Conservation (phyloP, 768 basidiomycete genomes). For the Piloderma croceum region DNA sequence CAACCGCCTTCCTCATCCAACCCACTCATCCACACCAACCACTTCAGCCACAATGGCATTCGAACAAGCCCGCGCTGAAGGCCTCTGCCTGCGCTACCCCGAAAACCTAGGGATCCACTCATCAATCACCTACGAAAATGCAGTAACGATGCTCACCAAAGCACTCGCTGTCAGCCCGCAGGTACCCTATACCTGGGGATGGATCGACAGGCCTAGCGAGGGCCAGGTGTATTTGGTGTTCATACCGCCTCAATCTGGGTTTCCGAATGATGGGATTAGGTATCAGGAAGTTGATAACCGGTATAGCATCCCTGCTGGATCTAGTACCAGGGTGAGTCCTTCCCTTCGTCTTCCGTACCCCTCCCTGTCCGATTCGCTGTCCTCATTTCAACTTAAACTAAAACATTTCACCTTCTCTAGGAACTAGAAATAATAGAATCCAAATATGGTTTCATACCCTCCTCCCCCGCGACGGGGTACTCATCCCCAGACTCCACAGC, state of each 20-base stretch:
- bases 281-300: slow-evolving; percentile 70
- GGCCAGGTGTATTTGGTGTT: slow-evolving; percentile 65
- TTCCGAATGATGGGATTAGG: slow-evolving; percentile 73
- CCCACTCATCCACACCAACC: too few relatives aligned
- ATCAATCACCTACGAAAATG: slow-evolving; percentile 50
- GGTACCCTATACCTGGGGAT: slow-evolving; percentile 66
- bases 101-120: slow-evolving; percentile 55
- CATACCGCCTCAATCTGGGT: slow-evolving; percentile 50
- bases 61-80: slow-evolving; percentile 49
- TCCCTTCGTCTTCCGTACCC: slow-evolving; percentile 1
- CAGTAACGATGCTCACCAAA: slow-evolving; percentile 54
- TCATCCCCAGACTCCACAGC: slow-evolving; percentile 46
- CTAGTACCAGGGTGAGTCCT: too few relatives aligned
- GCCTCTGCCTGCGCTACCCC: slow-evolving; percentile 66
- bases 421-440: slow-evolving; percentile 74
- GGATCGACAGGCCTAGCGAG: slow-evolving; percentile 72
- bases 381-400: too few relatives aligned
- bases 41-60: not conserved
- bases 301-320: slow-evolving; percentile 44
- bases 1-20: too few relatives aligned
- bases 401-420: slow-evolving; percentile 28
- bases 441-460: slow-evolving; percentile 75
- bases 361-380: too few relatives aligned
- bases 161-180: slow-evolving; percentile 51
- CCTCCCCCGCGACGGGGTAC: too few relatives aligned